Percentiles rank a stretch among this genome's conserved stretches.
Conservation (phyloP, 2,329 filamentous ascomycete genomes). For the Colletotrichum zoysiae region DNA sequence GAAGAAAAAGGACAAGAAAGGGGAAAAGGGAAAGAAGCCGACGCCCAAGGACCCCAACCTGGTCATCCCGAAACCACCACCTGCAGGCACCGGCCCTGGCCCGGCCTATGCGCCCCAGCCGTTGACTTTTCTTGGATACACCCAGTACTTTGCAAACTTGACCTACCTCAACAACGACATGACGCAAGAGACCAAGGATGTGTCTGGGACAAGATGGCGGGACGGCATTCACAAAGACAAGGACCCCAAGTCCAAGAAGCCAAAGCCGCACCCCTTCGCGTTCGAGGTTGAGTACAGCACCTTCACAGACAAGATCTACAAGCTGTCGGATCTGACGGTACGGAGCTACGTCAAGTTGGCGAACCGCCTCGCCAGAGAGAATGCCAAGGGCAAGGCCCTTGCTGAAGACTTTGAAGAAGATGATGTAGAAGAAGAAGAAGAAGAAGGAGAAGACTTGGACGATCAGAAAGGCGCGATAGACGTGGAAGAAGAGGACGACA, state of each 20-base stretch:
- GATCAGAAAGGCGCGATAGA: conserved; percentile 45
- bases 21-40: conserved; percentile 53
- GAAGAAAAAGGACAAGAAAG: conserved; percentile 57
- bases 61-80: conserved; percentile 77
- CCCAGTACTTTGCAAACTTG: conserved; percentile 95
- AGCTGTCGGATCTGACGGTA: conserved; percentile 86
- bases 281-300: conserved; percentile 92
- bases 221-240: conserved; percentile 73
- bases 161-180: conserved; percentile 86
- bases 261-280: conserved; percentile 73
- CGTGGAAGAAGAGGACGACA: conserved; percentile 47
- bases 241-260: conserved; percentile 64
- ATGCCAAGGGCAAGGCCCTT: conserved; percentile 42
- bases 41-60: conserved; percentile 69
- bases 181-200: conserved; percentile 48
- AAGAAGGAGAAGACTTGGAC: conserved; percentile 44
- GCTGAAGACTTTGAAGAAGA: conserved; percentile 48
- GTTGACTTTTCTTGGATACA: conserved; percentile 82
- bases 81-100: conserved; percentile 79
- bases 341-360: conserved; percentile 84
- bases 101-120: conserved; percentile 91
- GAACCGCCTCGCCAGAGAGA: conserved; percentile 75
- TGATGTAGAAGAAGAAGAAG: conserved; percentile 44
- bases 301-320: conserved; percentile 79
- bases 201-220: conserved; percentile 66